Evolutionary conservation across 1,284 basidiomycete species (phyloP).

Genomic region (Apiotrichum sp.): DNA sequence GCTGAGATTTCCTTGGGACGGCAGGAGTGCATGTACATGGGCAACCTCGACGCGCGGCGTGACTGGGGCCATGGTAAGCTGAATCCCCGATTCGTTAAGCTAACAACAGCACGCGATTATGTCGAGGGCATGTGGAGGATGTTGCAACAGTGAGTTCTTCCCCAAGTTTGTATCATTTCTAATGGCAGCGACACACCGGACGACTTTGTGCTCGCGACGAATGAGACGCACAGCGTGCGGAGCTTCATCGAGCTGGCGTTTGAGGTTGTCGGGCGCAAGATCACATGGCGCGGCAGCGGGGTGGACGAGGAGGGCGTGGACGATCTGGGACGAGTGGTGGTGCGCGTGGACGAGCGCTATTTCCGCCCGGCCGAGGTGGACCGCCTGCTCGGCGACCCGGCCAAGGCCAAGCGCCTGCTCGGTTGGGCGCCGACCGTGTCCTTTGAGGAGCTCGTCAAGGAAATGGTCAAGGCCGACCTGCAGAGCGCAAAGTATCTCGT

Average conservation of each 20-base stretch:
- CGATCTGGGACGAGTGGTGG: constrained; percentile 7
- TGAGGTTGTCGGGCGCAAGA: constrained; percentile 56
- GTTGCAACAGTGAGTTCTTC: constrained; percentile 63
- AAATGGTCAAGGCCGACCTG: constrained; percentile 58
- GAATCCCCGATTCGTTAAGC: not conserved
- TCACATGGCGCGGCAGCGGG: constrained; percentile 70
- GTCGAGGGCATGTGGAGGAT: constrained; percentile 94
- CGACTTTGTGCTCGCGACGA: constrained; percentile 86
- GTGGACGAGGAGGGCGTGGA: constrained; percentile 47
- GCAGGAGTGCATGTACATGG: constrained; percentile 78
- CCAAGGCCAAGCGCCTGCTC: constrained; percentile 73
- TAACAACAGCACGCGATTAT: constrained; percentile 65
- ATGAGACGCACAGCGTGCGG: constrained; percentile 83
- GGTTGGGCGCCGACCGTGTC: constrained; percentile 78
- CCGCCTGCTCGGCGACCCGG: constrained; percentile 40
- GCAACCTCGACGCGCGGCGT: constrained; percentile 81
- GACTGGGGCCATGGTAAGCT: constrained; percentile 85
- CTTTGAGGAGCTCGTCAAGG: constrained; percentile 72
- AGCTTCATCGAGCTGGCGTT: constrained; percentile 86
- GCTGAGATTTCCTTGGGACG: constrained; percentile 82
- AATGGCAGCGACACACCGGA: constrained; percentile 50
- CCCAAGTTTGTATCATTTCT: not conserved
- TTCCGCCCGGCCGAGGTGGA: constrained; percentile 76
- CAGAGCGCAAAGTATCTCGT: constrained; percentile 19
- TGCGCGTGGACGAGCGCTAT: constrained; percentile 27